phyloP scores from a whole-genome alignment of 768 basidiomycete genomes.

The Suillus spraguei region DNA sequence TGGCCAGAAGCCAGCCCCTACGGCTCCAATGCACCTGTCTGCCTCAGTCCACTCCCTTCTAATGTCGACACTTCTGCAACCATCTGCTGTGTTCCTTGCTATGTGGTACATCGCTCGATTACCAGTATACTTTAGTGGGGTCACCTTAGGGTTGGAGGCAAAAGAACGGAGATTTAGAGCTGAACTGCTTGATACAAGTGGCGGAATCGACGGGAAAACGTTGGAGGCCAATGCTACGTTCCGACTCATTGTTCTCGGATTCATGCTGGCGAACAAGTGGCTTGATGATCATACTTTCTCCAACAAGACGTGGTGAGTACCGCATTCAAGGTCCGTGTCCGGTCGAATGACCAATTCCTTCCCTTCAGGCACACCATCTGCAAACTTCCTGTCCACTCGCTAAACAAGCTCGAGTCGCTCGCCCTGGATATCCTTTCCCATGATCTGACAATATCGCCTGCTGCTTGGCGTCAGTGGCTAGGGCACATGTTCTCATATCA shows the following conservation, averaged over 20 bases:
- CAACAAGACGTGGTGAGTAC: slow-evolving; percentile 81
- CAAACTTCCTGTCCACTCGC: slow-evolving; percentile 64
- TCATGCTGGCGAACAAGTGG: slow-evolving; percentile 90
- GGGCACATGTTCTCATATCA: slow-evolving; percentile 67
- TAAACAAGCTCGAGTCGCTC: slow-evolving; percentile 74
- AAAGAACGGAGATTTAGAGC: slow-evolving; percentile 68
- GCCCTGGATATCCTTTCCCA: slow-evolving; percentile 71
- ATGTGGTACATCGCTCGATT: slow-evolving; percentile 83
- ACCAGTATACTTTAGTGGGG: slow-evolving; percentile 65
- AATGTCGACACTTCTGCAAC: slow-evolving; percentile 79
- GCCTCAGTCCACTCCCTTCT: slow-evolving; percentile 70
- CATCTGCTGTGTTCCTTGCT: slow-evolving; percentile 76
- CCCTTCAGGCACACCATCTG: slow-evolving; percentile 75
- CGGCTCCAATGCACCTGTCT: slow-evolving; percentile 47
- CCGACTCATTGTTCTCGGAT: slow-evolving; percentile 75
- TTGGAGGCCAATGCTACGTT: slow-evolving; percentile 67
- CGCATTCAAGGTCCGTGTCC: background rate
- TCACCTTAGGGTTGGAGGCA: slow-evolving; percentile 49
- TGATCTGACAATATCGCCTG: slow-evolving; percentile 65
- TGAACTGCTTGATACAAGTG: slow-evolving; percentile 54
- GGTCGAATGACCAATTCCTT: slow-evolving; percentile 11
- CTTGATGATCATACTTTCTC: slow-evolving; percentile 88
- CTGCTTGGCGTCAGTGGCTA: slow-evolving; percentile 75
- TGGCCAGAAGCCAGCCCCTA: slow-evolving; percentile 36
- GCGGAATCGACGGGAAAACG: slow-evolving; percentile 45